These are phyloP conservation scores for Yarrowia porcina DNA, from an alignment of 805 yeast genomes.

Conservation along the genomic window DNA sequence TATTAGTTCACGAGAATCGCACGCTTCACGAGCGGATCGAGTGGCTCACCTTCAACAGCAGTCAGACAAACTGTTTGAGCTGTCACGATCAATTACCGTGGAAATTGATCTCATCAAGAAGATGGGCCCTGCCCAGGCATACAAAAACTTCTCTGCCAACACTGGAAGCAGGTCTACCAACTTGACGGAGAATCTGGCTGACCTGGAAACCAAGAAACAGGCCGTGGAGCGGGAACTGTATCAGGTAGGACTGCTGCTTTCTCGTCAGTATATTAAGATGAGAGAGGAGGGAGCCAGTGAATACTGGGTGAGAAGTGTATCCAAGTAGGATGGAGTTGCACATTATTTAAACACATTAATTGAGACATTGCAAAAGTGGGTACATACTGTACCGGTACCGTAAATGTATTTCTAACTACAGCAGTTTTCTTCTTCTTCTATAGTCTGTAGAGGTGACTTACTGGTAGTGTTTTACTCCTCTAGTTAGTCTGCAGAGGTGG, in stretches of 20 bases:
- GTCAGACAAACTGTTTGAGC: conserved; percentile 17
- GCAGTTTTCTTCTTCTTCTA: too few relatives aligned
- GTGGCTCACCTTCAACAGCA: conserved; percentile 5
- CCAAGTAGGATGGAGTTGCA: not conserved
- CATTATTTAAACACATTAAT: not conserved
- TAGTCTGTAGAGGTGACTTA: too few relatives aligned
- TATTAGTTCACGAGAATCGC: conserved; percentile 1
- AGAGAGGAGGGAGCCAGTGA: conserved; percentile 21
- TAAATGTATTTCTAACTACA: too few relatives aligned
- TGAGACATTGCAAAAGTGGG: too few relatives aligned
- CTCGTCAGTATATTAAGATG: conserved; percentile 22
- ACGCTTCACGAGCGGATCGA: conserved; percentile 3
- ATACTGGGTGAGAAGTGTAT: conserved; percentile 21
- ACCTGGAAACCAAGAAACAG: conserved; percentile 12
- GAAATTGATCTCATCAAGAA: conserved; percentile 13
- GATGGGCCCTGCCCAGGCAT: not conserved
- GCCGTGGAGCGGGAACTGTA: conserved; percentile 15
- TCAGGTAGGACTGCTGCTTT: conserved; percentile 3
- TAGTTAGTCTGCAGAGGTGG: too few relatives aligned
- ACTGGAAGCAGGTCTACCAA: not conserved
- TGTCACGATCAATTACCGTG: conserved; percentile 5
- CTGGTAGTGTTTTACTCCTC: too few relatives aligned
- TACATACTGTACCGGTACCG: too few relatives aligned
- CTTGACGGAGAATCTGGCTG: conserved; percentile 1
- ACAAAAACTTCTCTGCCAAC: conserved; percentile 16